phyloP scores from a whole-genome alignment of 306 rosid genomes.

The Vicia faba region DNA sequence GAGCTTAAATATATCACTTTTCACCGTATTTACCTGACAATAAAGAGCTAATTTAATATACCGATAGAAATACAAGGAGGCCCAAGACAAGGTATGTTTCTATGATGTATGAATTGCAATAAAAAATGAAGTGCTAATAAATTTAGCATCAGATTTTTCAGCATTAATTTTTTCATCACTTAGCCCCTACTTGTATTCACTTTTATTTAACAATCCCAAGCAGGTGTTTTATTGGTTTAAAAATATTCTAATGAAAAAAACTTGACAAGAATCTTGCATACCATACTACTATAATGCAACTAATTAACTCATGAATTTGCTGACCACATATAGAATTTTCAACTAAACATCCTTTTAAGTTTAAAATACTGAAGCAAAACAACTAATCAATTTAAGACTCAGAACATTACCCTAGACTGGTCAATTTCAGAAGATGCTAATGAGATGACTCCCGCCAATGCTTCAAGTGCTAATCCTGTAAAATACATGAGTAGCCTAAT shows the following conservation, averaged over 20 bases:
- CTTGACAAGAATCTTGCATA: neutral
- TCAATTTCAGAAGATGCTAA: slow-evolving; percentile 87
- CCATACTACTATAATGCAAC: slow-evolving; percentile 14
- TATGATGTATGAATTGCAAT: slow-evolving; percentile 8
- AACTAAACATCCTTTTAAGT: slow-evolving; percentile 9
- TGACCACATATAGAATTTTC: slow-evolving; percentile 9
- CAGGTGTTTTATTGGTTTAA: slow-evolving; percentile 3
- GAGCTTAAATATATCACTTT: slow-evolving; percentile 86
- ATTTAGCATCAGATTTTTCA: slow-evolving; percentile 1
- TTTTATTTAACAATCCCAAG: slow-evolving; percentile 8
- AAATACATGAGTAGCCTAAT: slow-evolving; percentile 26
- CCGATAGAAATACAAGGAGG: slow-evolving; percentile 18
- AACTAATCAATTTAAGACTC: slow-evolving; percentile 26
- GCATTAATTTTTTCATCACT: slow-evolving; percentile 17
- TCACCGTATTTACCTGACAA: slow-evolving; percentile 73
- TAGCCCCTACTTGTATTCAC: slow-evolving; percentile 12
- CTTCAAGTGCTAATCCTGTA: slow-evolving; percentile 87
- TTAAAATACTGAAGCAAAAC: slow-evolving; percentile 1
- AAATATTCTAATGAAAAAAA: slow-evolving; percentile 17
- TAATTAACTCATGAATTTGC: slow-evolving; percentile 17
- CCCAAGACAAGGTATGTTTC: neutral
- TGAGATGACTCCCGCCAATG: slow-evolving; percentile 84
- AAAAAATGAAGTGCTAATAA: neutral
- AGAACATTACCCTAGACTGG: slow-evolving; percentile 62
- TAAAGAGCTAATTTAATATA: slow-evolving; percentile 39